These are phyloP conservation scores for Alternaria viburni DNA, from an alignment of 2,329 filamentous ascomycete species.

Conservation along the genomic window DNA sequence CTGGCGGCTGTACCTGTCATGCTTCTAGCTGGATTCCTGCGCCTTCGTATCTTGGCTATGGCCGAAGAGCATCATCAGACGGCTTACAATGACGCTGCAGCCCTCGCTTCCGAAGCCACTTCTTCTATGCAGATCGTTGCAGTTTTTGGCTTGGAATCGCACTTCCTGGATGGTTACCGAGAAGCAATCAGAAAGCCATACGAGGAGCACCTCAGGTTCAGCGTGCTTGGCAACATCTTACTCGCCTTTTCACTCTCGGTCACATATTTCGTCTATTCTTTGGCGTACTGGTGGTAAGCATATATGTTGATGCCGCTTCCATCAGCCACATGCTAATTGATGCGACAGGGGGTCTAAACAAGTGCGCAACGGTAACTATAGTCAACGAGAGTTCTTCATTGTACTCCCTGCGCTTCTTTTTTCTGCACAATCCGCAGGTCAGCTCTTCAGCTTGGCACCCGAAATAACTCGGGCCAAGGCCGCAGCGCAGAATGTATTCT, in stretches of 20 bases:
- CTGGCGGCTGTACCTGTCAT: conserved; percentile 58
- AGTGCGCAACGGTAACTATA: conserved; percentile 52
- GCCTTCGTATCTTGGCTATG: conserved; percentile 58
- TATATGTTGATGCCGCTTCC: conserved; percentile 1
- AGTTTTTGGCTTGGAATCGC: conserved; percentile 50
- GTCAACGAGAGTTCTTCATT: conserved; percentile 53
- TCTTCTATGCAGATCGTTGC: conserved; percentile 68
- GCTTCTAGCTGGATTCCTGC: conserved; percentile 54
- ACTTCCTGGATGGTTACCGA: conserved; percentile 48
- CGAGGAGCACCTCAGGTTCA: conserved; percentile 49
- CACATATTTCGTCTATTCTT: conserved; percentile 56
- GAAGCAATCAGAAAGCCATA: conserved; percentile 49
- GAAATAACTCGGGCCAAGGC: conserved; percentile 54
- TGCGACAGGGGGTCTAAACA: conserved; percentile 47
- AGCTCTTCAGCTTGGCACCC: conserved; percentile 55
- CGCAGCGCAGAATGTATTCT: conserved; percentile 53
- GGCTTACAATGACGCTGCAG: conserved; percentile 68
- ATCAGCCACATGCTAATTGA: not conserved
- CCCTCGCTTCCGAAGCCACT: conserved; percentile 71
- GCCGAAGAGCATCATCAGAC: conserved; percentile 69
- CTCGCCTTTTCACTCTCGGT: conserved; percentile 54
- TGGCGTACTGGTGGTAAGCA: conserved; percentile 56
- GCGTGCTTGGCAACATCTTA: conserved; percentile 49
- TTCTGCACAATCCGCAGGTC: conserved; percentile 55
- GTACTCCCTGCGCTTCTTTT: conserved; percentile 55